Evolutionary conservation across 2,329 filamentous ascomycete genomes (phyloP).

Genomic region (Pseudophaeomoniella oleicola): DNA sequence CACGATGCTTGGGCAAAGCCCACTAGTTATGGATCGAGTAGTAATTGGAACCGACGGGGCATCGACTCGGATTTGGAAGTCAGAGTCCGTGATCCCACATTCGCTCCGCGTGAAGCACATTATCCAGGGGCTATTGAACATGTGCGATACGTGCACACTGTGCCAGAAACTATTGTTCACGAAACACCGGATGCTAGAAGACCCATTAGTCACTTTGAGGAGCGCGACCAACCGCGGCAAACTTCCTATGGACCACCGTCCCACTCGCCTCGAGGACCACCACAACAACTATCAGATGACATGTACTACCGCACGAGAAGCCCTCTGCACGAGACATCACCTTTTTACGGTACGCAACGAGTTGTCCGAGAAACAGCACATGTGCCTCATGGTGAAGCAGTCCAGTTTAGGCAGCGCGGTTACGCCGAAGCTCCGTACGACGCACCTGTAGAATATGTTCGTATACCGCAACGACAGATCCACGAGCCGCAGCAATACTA

Average conservation of each 20-base stretch:
- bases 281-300: constrained; percentile 7
- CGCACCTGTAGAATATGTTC: constrained; percentile 13
- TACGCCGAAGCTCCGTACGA: constrained; percentile 3
- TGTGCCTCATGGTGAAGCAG: background rate
- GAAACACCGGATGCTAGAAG: background rate
- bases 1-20: background rate
- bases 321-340: constrained; percentile 4
- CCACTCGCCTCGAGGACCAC: constrained; percentile 12
- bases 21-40: background rate
- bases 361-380: background rate
- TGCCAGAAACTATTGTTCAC: background rate
- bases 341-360: background rate
- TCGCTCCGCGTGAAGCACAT: background rate
- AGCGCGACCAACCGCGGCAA: constrained; percentile 12
- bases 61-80: background rate
- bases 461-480: constrained; percentile 8
- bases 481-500: constrained; percentile 11
- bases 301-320: constrained; percentile 15
- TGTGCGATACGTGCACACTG: background rate
- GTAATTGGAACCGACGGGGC: background rate
- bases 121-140: background rate
- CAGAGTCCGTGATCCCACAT: background rate
- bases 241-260: constrained; percentile 12
- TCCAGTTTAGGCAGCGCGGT: constrained; percentile 6
- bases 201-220: background rate